phyloP scores from a whole-genome alignment of 352 stramenopile species.

The Globisporangium spiculum region DNA sequence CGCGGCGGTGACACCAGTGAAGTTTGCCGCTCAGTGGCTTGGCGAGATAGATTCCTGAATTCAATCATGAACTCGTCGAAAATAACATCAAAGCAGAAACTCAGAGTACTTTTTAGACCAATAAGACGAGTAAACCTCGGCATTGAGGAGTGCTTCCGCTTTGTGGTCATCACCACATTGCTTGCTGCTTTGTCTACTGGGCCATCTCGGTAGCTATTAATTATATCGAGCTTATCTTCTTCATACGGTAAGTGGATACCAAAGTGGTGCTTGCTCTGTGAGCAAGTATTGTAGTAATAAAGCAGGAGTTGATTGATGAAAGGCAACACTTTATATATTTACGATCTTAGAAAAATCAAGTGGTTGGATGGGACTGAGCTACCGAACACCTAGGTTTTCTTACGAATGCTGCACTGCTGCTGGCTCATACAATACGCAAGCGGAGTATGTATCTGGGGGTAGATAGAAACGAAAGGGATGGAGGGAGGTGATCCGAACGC shows the following conservation, averaged over 20 bases:
- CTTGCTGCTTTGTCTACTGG: no score
- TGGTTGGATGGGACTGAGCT: not conserved
- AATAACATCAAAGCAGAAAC: not conserved
- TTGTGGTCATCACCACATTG: no score
- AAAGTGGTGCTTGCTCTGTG: no score
- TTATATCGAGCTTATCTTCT: not conserved
- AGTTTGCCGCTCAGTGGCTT: not conserved
- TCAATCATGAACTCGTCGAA: not conserved
- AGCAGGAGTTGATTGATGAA: not conserved
- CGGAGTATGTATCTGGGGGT: not conserved
- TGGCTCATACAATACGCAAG: not conserved
- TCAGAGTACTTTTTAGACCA: no score
- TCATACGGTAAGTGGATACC: no score
- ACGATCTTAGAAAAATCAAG: not conserved
- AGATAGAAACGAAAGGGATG: not conserved
- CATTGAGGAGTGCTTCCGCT: no score
- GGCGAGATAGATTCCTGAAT: not conserved
- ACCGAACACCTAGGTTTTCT: not conserved
- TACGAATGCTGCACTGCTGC: not conserved
- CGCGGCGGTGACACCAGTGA: not conserved
- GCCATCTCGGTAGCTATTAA: no score
- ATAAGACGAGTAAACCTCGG: no score
- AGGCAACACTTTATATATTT: not conserved
- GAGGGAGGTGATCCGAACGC: no score
- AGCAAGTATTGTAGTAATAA: not conserved